Percentiles rank a stretch among this genome's conserved stretches.
phyloP scores from a whole-genome alignment of 805 yeast species.

The Candida sithepensis region DNA sequence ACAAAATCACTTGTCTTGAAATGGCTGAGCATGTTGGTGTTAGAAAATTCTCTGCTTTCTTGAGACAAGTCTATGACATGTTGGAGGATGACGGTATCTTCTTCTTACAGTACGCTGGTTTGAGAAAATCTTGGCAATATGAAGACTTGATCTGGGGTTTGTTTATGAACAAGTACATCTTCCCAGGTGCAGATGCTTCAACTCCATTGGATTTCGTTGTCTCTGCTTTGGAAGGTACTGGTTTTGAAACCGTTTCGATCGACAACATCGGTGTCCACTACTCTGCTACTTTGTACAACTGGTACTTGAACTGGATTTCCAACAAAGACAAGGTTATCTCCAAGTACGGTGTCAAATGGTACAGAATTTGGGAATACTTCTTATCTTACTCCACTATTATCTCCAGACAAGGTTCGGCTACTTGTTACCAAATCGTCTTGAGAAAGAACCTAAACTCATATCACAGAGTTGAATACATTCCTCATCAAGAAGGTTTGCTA shows the following conservation, averaged over 20 bases:
- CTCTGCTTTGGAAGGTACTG: slow-evolving; percentile 72
- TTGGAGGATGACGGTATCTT: slow-evolving; percentile 90
- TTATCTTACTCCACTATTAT: slow-evolving; percentile 78
- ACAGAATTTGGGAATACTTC: slow-evolving; percentile 89
- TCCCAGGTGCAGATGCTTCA: slow-evolving; percentile 97
- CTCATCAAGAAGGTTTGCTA: slow-evolving; percentile 70
- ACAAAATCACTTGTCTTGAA: slow-evolving; percentile 87
- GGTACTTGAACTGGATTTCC: slow-evolving; percentile 93
- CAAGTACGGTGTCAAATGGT: slow-evolving; percentile 89
- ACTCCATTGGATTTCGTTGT: slow-evolving; percentile 86
- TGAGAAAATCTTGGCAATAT: slow-evolving; percentile 91
- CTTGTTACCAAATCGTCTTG: slow-evolving; percentile 86
- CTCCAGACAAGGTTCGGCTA: slow-evolving; percentile 90
- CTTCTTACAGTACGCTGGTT: slow-evolving; percentile 84
- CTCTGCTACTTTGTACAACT: slow-evolving; percentile 86
- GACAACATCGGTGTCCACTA: slow-evolving; percentile 93
- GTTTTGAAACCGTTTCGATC: slow-evolving; percentile 77
- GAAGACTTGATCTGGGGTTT: slow-evolving; percentile 93
- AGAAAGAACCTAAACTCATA: slow-evolving; percentile 85
- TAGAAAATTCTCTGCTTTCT: slow-evolving; percentile 71
- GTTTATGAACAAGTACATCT: slow-evolving; percentile 92
- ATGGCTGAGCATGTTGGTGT: slow-evolving; percentile 97
- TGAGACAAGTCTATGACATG: slow-evolving; percentile 78
- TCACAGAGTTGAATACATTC: slow-evolving; percentile 79
- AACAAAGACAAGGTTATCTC: slow-evolving; percentile 71